These are phyloP conservation scores for Fusarium goolgardi DNA, from an alignment of 2,329 filamentous ascomycete species.

Conservation along the genomic window DNA sequence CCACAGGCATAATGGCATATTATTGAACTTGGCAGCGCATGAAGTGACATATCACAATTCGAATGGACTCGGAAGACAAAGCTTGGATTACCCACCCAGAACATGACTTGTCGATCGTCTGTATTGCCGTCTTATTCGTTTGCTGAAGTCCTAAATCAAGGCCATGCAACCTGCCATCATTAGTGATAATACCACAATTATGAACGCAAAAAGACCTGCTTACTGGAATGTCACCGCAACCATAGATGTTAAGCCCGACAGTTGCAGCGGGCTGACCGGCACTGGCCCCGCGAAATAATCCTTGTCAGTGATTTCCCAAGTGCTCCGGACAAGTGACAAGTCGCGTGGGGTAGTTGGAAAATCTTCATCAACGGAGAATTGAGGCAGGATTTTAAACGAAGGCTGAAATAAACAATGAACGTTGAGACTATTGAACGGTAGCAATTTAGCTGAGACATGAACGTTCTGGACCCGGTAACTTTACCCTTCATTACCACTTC, in stretches of 20 bases:
- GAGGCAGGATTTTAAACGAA: too few relatives aligned
- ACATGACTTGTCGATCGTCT: neutral
- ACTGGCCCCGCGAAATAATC: neutral
- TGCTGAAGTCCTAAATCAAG: neutral
- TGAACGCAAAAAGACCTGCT: neutral
- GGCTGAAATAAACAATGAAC: neutral
- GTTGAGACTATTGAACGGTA: neutral
- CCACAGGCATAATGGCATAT: neutral
- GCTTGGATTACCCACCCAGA: neutral
- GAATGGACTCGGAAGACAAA: neutral
- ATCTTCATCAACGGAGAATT: neutral
- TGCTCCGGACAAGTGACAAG: neutral
- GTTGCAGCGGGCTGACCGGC: neutral
- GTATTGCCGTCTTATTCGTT: neutral
- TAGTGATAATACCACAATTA: neutral
- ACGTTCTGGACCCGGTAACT: neutral
- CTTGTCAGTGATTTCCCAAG: neutral
- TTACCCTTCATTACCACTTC: too few relatives aligned
- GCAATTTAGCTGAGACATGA: neutral
- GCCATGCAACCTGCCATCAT: neutral
- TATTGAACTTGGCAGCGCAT: neutral
- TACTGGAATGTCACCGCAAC: neutral
- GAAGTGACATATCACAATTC: neutral
- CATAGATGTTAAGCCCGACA: too few relatives aligned
- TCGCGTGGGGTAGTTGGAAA: neutral